A percentile compares a stretch with the other conserved stretches of the same genome.
These are phyloP conservation scores for Aspergillus sp. DNA, from an alignment of 2,329 filamentous ascomycete genomes.

Conservation along the genomic window DNA sequence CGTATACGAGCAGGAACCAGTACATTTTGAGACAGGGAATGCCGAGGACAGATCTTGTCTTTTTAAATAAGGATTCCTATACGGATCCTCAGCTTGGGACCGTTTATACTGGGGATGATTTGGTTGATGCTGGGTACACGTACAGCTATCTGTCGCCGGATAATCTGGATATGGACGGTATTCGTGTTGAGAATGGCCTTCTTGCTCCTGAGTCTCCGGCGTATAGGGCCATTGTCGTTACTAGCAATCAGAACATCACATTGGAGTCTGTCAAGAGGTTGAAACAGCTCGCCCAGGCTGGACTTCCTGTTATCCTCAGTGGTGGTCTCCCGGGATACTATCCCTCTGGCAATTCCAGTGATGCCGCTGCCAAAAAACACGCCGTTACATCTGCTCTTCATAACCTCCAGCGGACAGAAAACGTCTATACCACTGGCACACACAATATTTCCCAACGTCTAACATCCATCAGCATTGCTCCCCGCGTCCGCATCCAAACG, in stretches of 20 bases:
- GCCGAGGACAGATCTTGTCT: background rate
- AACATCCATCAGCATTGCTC: conserved; percentile 30
- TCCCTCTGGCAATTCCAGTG: background rate
- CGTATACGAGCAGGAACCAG: background rate
- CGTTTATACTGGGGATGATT: background rate
- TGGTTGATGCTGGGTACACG: background rate
- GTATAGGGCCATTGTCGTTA: conserved; percentile 47
- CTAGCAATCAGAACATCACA: conserved; percentile 39
- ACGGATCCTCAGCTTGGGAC: background rate
- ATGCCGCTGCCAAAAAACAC: too few species aligned
- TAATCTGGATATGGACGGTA: conserved; percentile 43
- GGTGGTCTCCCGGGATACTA: conserved; percentile 36
- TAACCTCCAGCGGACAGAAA: conserved; percentile 13
- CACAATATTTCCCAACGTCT: conserved; percentile 34
- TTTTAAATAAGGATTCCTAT: background rate
- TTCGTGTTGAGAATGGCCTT: conserved; percentile 34
- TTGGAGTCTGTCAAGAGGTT: conserved; percentile 34
- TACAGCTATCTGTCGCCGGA: conserved; percentile 44
- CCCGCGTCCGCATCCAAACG: conserved; percentile 27
- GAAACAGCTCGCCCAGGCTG: conserved; percentile 34
- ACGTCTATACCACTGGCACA: conserved; percentile 35
- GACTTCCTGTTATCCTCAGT: conserved; percentile 46
- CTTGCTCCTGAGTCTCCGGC: conserved; percentile 42
- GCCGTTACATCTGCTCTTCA: background rate
- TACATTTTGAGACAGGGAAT: background rate